Base-by-base conservation (phyloP, 1,139 yeast genomes). In the Sugiyamaella neomexicana region DNA sequence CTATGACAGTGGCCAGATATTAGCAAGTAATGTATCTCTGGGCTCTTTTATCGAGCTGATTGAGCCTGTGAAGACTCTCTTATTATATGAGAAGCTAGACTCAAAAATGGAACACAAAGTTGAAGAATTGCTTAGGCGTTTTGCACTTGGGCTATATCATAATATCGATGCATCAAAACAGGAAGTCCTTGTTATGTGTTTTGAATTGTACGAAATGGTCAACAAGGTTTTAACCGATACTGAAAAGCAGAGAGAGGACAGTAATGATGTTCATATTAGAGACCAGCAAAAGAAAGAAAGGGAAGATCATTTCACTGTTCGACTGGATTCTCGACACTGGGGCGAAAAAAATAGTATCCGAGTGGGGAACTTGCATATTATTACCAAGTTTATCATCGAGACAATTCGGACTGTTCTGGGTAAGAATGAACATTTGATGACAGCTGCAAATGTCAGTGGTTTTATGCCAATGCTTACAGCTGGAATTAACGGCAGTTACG, bases 1-100 rank as follows among this genome's bases (percentile, higher is more conserved):
- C 75, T 87, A 76, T 67, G 98, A 93, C 62, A 84, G 95, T 5
- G 95, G 86, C 39, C 96, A 91, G 69, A 74, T 90, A 17, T 67
- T 91, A 47, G 80, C 96, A 0, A 71, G 82, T 6, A 82, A 84
- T 64, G 80, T 91, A 42, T 74, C 80, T n/a, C 73, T 91, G 58
- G 69, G 76, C 5, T 72, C 75, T 46, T 88, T 91, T 67, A 75
- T 79, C n/a, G 72, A 72, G 50, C 72, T 95, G 32, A 72, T 93
- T 25, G 76, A 76, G 13, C 99, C 99, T 1, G 75, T 93, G 38
- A 84, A 84, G 65, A 66, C 75, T 2, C 71, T 80, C 55, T 73
- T 93, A 57, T 71, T 89, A 44, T 73, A 76, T 51, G 95, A 87
- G 65, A 80, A 82, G 61, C 76, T 90, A 9, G 80, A 85, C 4